Conservation (phyloP, 2,329 filamentous ascomycete genomes). For the Fusarium kyushuense region DNA sequence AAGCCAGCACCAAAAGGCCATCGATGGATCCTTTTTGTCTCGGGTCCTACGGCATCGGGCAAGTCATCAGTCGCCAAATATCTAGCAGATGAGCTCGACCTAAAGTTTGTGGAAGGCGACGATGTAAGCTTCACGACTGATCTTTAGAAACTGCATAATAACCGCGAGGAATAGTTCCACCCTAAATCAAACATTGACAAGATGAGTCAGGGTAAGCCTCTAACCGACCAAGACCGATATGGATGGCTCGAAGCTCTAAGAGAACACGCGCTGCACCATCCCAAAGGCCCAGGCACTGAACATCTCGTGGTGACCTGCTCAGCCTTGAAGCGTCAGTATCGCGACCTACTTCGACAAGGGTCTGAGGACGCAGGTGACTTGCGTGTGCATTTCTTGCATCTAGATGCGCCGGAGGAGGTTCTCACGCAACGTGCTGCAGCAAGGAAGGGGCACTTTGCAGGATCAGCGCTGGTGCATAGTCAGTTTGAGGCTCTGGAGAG, state of each 20-base stretch:
- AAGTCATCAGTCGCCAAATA: conserved; percentile 29
- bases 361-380: conserved; percentile 24
- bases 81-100: conserved; percentile 21
- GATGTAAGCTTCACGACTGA: not conserved
- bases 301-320: conserved; percentile 35
- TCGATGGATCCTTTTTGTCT: conserved; percentile 37
- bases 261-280: conserved; percentile 23
- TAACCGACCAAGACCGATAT: conserved; percentile 23
- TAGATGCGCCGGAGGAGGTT: conserved; percentile 30
- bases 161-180: conserved; percentile 8
- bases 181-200: conserved; percentile 33
- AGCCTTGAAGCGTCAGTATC: conserved; percentile 25
- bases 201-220: conserved; percentile 28
- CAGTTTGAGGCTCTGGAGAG: conserved; percentile 25
- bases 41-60: conserved; percentile 31
- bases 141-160: not conserved
- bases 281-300: conserved; percentile 26
- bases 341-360: conserved; percentile 26
- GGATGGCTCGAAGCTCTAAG: conserved; percentile 19
- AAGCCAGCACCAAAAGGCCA: conserved; percentile 17
- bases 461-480: conserved; percentile 17
- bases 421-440: conserved; percentile 14
- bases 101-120: conserved; percentile 35
- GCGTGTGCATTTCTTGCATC: conserved; percentile 28
- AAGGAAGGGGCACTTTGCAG: conserved; percentile 27